These are phyloP conservation scores for Dianthus caryophyllus DNA, from an alignment of 148 eudicot genomes.

Conservation along the genomic window DNA sequence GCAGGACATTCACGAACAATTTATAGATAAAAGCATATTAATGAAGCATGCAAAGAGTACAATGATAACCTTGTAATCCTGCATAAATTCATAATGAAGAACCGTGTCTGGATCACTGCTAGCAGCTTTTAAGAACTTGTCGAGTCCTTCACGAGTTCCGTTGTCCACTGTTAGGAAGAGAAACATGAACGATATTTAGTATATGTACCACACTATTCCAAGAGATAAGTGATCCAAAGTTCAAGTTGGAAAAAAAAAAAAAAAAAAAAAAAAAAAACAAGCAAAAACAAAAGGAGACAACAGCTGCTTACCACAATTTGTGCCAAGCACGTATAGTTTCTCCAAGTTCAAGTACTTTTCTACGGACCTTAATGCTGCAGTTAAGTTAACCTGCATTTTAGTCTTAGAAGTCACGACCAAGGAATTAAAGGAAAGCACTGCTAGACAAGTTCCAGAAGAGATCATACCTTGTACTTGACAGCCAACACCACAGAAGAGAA, in stretches of 20 bases:
- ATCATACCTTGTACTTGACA: slow-evolving; percentile 95
- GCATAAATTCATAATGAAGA: slow-evolving; percentile 99
- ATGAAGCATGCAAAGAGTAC: background rate
- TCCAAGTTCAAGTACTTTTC: slow-evolving; percentile 92
- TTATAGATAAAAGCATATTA: slow-evolving; percentile 1
- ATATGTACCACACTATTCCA: background rate
- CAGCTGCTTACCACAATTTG: slow-evolving; percentile 73
- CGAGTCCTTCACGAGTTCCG: slow-evolving; percentile 91
- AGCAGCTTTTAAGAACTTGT: slow-evolving; percentile 92
- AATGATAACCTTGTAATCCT: slow-evolving; percentile 84
- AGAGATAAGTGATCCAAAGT: background rate
- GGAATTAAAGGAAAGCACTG: slow-evolving; percentile 22
- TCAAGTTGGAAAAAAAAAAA: background rate
- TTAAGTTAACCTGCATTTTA: slow-evolving; percentile 73
- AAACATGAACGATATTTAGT: slow-evolving; percentile 3
- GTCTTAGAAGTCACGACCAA: slow-evolving; percentile 50
- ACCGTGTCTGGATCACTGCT: slow-evolving; percentile 95
- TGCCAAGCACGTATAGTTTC: slow-evolving; percentile 90
- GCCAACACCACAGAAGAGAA: slow-evolving; percentile 96
- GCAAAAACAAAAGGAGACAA: background rate
- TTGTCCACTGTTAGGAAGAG: slow-evolving; percentile 67
- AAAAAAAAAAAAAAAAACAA: background rate
- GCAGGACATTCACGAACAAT: background rate
- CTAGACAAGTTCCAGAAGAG: slow-evolving; percentile 6
- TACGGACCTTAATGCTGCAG: slow-evolving; percentile 95